Base-by-base conservation (phyloP, 1,139 yeast species). In the Citeromyces hawaiiensis region DNA sequence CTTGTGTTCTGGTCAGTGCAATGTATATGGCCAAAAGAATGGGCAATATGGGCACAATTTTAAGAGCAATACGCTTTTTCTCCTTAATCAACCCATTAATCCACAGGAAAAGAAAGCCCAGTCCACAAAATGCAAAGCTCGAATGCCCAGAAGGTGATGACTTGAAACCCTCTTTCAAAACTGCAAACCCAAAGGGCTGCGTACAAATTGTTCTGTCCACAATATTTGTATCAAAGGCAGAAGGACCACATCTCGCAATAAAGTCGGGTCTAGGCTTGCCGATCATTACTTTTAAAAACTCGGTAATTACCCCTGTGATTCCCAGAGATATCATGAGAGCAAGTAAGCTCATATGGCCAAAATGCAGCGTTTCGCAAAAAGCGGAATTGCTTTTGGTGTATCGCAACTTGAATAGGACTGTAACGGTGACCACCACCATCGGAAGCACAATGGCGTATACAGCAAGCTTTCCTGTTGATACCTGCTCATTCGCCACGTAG, bases 61-160 rank as follows among this genome's bases (percentile, higher is more conserved):
- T 46, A 2, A 40, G 7, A 16, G 42, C 29, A 21, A 38, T 21
- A 8, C 40, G 31, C 35, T 76, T 56, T 50, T 79, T 88, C 27
- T 23, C 27, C 11, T 23, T 23, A 9, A 23, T 6, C 4, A 5
- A 7, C 7, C 85, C 91, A 42, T 69, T 62, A 27, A 78, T 54
- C 78, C 85, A 83, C 25, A 80, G 53, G 7, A 80, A 65, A 29
- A 79, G 53, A 53, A 70, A 83, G 3, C 78, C 73, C 37, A 82
- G 61, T 0, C 91, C 91, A 11, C 80, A 69, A 58, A 74, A 77
- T 41, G 79, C 68, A 44, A 74, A 61, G 45, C 80, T 73, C 3
- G 83, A 73, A 48, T 80, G 88, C 2, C 91, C 91, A 3, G 86
- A 77, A 0, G 94, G 94, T 11, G 88, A 81, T 2, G 86, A 76